Conservation (phyloP, 1,139 yeast genomes). For the Spencermartinsiella ligniputridi region DNA sequence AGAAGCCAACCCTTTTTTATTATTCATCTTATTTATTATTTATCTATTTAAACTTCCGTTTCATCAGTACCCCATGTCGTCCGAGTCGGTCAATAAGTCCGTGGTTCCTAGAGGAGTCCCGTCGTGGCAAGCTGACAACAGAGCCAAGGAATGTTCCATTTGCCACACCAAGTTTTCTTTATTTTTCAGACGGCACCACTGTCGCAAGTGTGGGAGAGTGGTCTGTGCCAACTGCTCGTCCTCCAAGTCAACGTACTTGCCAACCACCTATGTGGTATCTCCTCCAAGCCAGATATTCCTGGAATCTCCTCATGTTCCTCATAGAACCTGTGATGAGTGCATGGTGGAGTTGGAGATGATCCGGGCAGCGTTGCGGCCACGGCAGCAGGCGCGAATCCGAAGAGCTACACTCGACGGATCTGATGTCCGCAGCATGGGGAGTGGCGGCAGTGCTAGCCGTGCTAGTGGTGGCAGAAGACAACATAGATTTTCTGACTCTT, state of each 20-base stretch:
- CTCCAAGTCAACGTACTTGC: constrained; percentile 42
- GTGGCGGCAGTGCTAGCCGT: constrained; percentile 5
- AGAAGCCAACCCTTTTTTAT: too few species aligned
- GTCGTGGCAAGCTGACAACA: constrained; percentile 77
- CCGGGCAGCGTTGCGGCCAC: constrained; percentile 30
- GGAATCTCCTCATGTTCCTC: constrained; percentile 49
- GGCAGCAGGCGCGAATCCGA: constrained; percentile 1
- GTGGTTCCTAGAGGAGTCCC: constrained; percentile 37
- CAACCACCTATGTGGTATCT: constrained; percentile 46
- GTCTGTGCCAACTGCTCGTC: constrained; percentile 67
- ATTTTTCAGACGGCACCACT: constrained; percentile 82
- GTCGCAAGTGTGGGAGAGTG: constrained; percentile 74
- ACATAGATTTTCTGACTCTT: constrained; percentile 2
- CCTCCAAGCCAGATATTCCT: constrained; percentile 44
- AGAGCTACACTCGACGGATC: background rate
- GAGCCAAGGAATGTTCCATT: constrained; percentile 52
- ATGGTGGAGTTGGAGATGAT: constrained; percentile 58
- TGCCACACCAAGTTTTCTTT: constrained; percentile 59
- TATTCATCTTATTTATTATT: too few species aligned
- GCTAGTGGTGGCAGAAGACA: constrained; percentile 3
- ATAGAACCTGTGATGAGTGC: constrained; percentile 71
- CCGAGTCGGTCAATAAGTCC: constrained; percentile 3
- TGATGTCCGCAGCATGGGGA: background rate
- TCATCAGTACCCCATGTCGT: too few species aligned
- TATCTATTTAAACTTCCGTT: too few species aligned